Base-by-base conservation (phyloP, 169 alveolate genomes). In the Eimeria acervulina region DNA sequence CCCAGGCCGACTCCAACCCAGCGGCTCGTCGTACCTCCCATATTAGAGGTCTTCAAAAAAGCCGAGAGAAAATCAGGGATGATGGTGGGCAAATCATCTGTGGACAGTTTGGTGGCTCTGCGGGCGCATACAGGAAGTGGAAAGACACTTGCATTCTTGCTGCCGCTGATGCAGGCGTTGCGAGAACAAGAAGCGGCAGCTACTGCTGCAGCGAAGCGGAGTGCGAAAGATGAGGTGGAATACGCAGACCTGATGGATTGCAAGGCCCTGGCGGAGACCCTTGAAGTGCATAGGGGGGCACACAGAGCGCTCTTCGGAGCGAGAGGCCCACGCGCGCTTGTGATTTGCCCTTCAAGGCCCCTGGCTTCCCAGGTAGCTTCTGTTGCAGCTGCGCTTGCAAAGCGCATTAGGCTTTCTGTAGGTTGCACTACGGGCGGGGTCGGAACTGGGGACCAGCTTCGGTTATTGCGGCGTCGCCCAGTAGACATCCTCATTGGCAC, bases 41-140 rank as follows among this genome's bases (percentile, higher is more conserved):
- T 90, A 21, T 36, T 68, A 36, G 36, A 44, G 80, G 90, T 78
- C 17, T 51, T 70, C 31, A 51, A 31, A 23, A 68, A 17, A 19
- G 31, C 91, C 31, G 91, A 47, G 31, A 55, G 59, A 33, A 63
- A 85, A 40, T 26, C 80, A n/a, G 51, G 63, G 66, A 38, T n/a
- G 70, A 36, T 51, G 40, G 83, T 83, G 28, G 94, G 38, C n/a
- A 38, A 38, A 68, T 33, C 87, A n/a, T 31, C 70, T 61, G 74
- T 44, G 6, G 87, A 68, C 66, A 19, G 96, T 42, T 68, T 76
- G 74, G 89, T 87, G 81, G 78, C 93, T 21, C 13, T 95, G 55
- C 92, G 80, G 36, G 80, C 96, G 15, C 98, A 98, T 96, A 98
- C 99, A 33, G 99, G 99, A 0, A 96, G 98, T 74, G 99, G 99